Evolutionary conservation across 306 rosid genomes (phyloP), one percentile per base, ranked within the genome.

Genomic region (Sicyos edulis): DNA sequence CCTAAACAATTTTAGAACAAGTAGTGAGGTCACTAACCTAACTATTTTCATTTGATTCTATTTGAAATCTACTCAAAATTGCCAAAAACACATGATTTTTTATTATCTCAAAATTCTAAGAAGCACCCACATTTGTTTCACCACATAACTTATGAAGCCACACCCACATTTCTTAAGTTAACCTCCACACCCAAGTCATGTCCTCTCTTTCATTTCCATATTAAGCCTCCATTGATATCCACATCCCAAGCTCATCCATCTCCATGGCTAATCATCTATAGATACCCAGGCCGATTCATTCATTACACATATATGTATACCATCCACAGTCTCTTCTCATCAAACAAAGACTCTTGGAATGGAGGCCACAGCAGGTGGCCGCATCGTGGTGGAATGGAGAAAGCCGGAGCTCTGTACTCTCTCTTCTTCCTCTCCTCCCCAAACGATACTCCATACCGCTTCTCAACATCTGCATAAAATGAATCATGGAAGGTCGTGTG

Each of bases 381-480:
- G 57, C 42, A 47, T 45, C 13, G 20, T 21, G 7, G 57, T 68
- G 44, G 86, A n/a, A n/a, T n/a, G n/a, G n/a, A n/a, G n/a, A n/a
- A n/a, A n/a, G 91, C 67, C 98, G 85, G 4, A 92, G 83, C 53
- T 76, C 80, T 85, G 49, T 83, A 75, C 7, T 78, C 89, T 45
- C 93, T 77, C 6, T 80, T 80, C 86, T 67, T 78, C 73, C 89
- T 92, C 85, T 86, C 86, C 72, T 80, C 71, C 21, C 71, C 80
- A 8, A 77, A 66, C 5, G 76, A 75, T 0, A 90, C 20, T 8
- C 87, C 86, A 74, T 64, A 67, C 1, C 90, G 84, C 83, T 78
- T 71, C 49, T 70, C 88, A 20, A 77, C 76, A 21, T 61, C 88
- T 89, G 15, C 37, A 37, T 34, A 24, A 24, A 7, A 22, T 32